Evolutionary conservation across 2,329 filamentous ascomycete genomes (phyloP), one percentile per base, ranked within the genome.

Genomic region (Botrytis aclada): DNA sequence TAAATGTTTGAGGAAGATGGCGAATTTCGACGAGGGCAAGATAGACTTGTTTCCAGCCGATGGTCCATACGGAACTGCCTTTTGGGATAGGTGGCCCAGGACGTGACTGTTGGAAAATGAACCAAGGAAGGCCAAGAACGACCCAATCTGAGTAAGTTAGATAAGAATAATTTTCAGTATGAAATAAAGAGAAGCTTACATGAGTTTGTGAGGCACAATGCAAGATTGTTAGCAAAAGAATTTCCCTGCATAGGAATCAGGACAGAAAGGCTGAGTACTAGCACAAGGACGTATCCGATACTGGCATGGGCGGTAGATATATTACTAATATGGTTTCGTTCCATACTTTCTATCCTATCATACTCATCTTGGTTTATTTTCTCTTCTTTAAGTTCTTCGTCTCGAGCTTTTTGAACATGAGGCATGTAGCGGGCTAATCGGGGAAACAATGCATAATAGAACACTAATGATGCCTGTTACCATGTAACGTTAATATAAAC

Each of bases 261-360:
- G 10, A 84, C 81, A 69, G 82, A 82, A 32, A 84, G 76, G 61
- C 83, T 83, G 54, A 84, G 78, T 1, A 81, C 79, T 20, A 83
- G 76, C 1, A 82, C 83, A 18, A 83, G 73, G 34, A 84, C 73
- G 71, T 84, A 84, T 41, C 83, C 82, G 37, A 83, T 83, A 70
- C 83, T 84, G 45, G 82, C 83, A 72, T 84, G 82, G 2, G 82
- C 82, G n/a, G 82, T 83, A 4, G 82, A 83, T 12, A 83, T 79
- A 70, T 81, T 83, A 75, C 82, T 83, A 61, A 84, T 82, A 73
- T 84, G 83, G 63, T 83, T 84, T 39, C 79, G 78, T 70, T 84
- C 83, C 74, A 84, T 74, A 18, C 82, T 84, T 72, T 84, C 82
- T 62, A 83, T 81, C 18, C 77, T 80, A 75, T 84, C 83, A 67